Evolutionary conservation across 768 basidiomycete genomes (phyloP).

Genomic region (Suillus lakei): DNA sequence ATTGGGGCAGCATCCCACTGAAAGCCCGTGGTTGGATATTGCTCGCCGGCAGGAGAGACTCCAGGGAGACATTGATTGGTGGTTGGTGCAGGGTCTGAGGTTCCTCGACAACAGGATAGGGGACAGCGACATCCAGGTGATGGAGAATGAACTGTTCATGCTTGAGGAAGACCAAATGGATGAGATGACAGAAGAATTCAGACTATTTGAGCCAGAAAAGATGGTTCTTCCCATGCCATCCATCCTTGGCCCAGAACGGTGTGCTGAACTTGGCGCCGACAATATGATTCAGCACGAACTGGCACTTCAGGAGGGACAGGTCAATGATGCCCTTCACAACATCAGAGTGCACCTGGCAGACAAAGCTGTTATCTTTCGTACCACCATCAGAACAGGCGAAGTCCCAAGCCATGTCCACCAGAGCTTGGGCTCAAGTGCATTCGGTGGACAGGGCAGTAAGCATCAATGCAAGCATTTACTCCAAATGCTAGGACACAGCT

Average conservation of each 20-base stretch:
- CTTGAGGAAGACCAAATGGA: not conserved
- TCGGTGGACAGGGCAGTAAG: not conserved
- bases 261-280: not conserved
- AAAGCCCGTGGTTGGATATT: not conserved
- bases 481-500: not conserved
- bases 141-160: not conserved
- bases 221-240: not conserved
- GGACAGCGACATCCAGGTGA: not conserved
- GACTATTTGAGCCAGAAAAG: not conserved
- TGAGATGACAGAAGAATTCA: not conserved
- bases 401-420: not conserved
- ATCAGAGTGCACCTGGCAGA: not conserved
- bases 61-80: not conserved
- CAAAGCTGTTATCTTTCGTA: not conserved
- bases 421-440: not conserved
- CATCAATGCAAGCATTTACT: not conserved
- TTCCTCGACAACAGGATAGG: too few relatives aligned
- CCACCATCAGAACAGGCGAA: not conserved
- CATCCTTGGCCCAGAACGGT: not conserved
- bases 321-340: not conserved
- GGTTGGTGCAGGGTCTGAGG: too few relatives aligned
- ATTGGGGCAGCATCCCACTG: not conserved
- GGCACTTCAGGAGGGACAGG: not conserved
- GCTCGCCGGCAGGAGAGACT: not conserved
- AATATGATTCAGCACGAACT: not conserved